Base-by-base conservation (phyloP, 352 stramenopile genomes). In the Phytophthora pinifolia region DNA sequence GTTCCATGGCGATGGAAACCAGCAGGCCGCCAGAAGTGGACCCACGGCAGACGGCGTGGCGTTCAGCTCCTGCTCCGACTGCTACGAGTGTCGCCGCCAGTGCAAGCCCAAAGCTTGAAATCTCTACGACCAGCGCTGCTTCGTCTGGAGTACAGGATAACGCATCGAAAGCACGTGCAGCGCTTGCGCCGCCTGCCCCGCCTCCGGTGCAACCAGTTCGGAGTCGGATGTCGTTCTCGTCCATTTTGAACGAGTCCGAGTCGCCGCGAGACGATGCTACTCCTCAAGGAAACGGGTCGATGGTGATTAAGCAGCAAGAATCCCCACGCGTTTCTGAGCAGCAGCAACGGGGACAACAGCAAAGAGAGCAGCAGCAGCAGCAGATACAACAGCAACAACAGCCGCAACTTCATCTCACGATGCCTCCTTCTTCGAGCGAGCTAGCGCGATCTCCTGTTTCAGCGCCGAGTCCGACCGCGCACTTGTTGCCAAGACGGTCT, bases 141-240 rank as follows among this genome's bases (percentile, higher is more conserved):
- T 27, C 39, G 13, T 27, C 22, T 33, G 9, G 37, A 39, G 14
- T 27, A 8, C 37, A 53, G 43, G 32, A 46, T 17, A 54, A 52
- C 30, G 29, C 13, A 14, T 41, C 34, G 12, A 59, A 62, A 53
- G 57, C 44, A 1, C 58, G 62, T 36, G 45, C 54, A 37, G 50
- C 48, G 17, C 46, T 72, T 29, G 62, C 46, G 17, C 49, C 42
- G 3, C 60, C 65, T 47, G 50, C 44, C 13, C 48, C 46, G 22
- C 60, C 51, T 33, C 41, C 53, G 18, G 42, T 65, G 15, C 56
- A 69, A 25, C 48, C 66, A 47, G 59, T 75, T 46, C 61, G 66
- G 13, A 94, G 83, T 55, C 70, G 83, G n/a, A 95, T 95, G 85
- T 95, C 85, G 34, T 95, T 95, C 37, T 93, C 83, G 25, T 95